Percentiles rank a stretch among this genome's conserved stretches.
phyloP scores from a whole-genome alignment of 192 early-diverging fungal species.

The Podila epicladia region DNA sequence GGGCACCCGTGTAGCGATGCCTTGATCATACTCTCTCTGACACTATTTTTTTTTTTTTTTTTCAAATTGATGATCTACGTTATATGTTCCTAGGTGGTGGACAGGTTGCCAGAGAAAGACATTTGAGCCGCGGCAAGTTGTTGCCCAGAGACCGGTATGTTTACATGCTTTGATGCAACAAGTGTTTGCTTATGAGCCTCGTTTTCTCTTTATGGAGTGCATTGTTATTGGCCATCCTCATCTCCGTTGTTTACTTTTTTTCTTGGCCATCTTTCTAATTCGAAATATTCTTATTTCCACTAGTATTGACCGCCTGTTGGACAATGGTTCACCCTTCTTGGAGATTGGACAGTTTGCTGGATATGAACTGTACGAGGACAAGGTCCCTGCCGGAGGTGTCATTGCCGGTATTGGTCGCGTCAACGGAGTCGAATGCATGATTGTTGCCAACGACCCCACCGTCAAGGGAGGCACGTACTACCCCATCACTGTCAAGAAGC shows the following conservation, averaged over 20 bases:
- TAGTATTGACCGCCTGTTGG: conserved; percentile 79
- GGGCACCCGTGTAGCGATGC: neutral
- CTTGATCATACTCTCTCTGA: neutral
- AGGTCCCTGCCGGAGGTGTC: conserved; percentile 87
- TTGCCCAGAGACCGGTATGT: conserved; percentile 87
- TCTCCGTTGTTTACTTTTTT: neutral
- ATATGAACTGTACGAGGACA: conserved; percentile 86
- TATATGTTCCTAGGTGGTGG: conserved; percentile 75
- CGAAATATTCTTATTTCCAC: neutral
- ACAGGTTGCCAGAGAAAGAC: conserved; percentile 82
- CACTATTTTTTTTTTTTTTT: neutral
- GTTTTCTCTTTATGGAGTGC: conserved; percentile 5
- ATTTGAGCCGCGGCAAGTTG: conserved; percentile 86
- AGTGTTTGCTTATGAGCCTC: conserved; percentile 2
- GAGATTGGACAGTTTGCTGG: conserved; percentile 96
- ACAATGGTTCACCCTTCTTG: conserved; percentile 89
- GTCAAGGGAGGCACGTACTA: conserved; percentile 99
- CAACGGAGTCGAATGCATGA: conserved; percentile 92
- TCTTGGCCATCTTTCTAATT: neutral
- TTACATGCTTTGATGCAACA: neutral
- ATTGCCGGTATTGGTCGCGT: conserved; percentile 98
- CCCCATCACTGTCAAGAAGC: conserved; percentile 96
- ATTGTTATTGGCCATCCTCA: neutral
- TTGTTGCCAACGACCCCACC: conserved; percentile 97
- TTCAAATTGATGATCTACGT: neutral